Percentiles rank a stretch among this genome's conserved stretches.
phyloP scores from a whole-genome alignment of 2,329 filamentous ascomycete genomes.

The Neophaeococcomyces mojaviensis region DNA sequence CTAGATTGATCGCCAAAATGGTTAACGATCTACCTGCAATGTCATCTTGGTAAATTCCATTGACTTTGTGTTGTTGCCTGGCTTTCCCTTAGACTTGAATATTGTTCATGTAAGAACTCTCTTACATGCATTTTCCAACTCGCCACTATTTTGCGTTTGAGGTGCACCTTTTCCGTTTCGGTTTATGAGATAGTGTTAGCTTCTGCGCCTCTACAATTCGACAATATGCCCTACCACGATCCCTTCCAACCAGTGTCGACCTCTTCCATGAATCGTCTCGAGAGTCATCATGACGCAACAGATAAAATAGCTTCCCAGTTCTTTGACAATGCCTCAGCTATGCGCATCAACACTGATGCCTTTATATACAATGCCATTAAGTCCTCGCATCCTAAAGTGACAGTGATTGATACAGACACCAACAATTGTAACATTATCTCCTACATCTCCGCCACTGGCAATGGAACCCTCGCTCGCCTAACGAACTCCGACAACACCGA shows the following conservation, averaged over 20 bases:
- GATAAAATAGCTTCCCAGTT: constrained; percentile 9
- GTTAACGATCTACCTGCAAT: too few species aligned
- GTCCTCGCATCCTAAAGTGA: constrained; percentile 13
- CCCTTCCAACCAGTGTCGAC: background rate
- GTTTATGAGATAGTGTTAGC: too few species aligned
- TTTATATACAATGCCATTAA: constrained; percentile 15
- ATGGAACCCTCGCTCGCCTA: constrained; percentile 27
- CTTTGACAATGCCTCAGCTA: constrained; percentile 16
- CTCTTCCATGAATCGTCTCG: background rate
- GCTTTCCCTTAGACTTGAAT: too few species aligned
- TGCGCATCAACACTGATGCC: constrained; percentile 20
- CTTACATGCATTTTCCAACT: too few species aligned
- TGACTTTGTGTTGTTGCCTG: too few species aligned
- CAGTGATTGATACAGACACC: constrained; percentile 27
- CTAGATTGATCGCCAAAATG: too few species aligned
- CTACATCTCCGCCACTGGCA: constrained; percentile 35
- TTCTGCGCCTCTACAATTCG: too few species aligned
- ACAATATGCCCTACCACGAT: too few species aligned
- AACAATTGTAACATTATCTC: constrained; percentile 32
- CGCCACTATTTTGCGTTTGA: too few species aligned
- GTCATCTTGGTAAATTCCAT: too few species aligned
- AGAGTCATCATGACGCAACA: background rate
- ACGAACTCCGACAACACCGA: constrained; percentile 30
- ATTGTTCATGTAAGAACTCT: too few species aligned
- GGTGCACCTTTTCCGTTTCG: too few species aligned